These are phyloP conservation scores for Hydnomerulius pinastri DNA, from an alignment of 768 basidiomycete species.

Conservation along the genomic window DNA sequence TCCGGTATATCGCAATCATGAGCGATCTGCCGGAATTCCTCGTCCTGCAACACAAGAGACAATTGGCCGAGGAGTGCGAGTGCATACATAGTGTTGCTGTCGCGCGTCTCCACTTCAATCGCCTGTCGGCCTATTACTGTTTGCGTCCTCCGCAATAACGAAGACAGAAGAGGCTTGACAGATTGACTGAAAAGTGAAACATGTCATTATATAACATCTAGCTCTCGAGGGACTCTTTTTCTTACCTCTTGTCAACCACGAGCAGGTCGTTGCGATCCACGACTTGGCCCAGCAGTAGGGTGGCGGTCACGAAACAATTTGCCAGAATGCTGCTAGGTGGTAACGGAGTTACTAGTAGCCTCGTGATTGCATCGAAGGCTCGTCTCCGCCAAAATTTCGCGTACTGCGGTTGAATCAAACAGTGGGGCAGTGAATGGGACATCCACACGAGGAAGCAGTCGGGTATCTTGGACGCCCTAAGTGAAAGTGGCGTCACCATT, in stretches of 20 bases:
- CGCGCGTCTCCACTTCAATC: background rate
- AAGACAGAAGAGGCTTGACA: background rate
- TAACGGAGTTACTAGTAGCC: slow-evolving; percentile 3
- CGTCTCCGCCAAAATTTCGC: background rate
- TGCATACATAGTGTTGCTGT: slow-evolving; percentile 3
- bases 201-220: background rate
- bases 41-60: slow-evolving; percentile 1
- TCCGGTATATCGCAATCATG: background rate
- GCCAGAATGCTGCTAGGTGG: slow-evolving; percentile 4
- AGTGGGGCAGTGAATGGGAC: slow-evolving; percentile 6
- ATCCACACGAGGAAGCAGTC: slow-evolving; percentile 4
- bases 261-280: slow-evolving; percentile 8
- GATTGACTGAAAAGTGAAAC: background rate
- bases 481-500: slow-evolving; percentile 1
- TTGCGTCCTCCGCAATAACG: background rate
- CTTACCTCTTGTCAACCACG: slow-evolving; percentile 11
- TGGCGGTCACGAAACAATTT: slow-evolving; percentile 9
- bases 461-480: background rate
- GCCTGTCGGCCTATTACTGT: background rate
- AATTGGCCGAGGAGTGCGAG: slow-evolving; percentile 3
- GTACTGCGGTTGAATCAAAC: background rate
- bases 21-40: slow-evolving; percentile 3
- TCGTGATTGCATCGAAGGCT: slow-evolving; percentile 2
- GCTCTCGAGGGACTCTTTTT: background rate
- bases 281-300: slow-evolving; percentile 3